Conservation (phyloP, 257 asterid species). For the Haberlea rhodopensis region DNA sequence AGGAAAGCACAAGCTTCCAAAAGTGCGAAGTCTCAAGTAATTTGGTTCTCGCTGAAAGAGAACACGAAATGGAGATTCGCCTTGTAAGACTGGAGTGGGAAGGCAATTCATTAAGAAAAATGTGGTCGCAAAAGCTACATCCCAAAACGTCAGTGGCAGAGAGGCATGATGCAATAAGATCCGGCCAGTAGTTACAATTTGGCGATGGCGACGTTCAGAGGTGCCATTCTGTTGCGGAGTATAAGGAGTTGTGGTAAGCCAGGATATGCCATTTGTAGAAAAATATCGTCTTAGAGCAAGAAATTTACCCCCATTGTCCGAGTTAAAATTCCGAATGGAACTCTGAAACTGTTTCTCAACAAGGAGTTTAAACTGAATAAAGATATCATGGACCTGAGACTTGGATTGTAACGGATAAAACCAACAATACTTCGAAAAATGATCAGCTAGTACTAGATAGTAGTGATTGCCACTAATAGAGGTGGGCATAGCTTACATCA, state of each 20-base stretch:
- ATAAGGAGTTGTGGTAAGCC: not conserved
- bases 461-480: not conserved
- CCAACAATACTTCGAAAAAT: not conserved
- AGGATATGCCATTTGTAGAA: not conserved
- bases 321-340: not conserved
- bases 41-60: not conserved
- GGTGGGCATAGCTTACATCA: not conserved
- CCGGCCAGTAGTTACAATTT: not conserved
- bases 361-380: not conserved
- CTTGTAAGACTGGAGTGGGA: not conserved
- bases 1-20: not conserved
- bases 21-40: not conserved
- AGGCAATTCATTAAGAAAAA: not conserved
- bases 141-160: not conserved
- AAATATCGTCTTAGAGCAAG: not conserved
- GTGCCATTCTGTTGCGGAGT: constrained; percentile 11
- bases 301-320: not conserved
- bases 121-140: not conserved
- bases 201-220: not conserved
- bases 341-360: not conserved
- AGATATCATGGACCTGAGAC: not conserved
- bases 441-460: not conserved
- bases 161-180: not conserved
- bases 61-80: no score
- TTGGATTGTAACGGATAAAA: not conserved